These are phyloP conservation scores for Fusarium brachygibbosum DNA, from an alignment of 2,329 filamentous ascomycete genomes.

Conservation along the genomic window DNA sequence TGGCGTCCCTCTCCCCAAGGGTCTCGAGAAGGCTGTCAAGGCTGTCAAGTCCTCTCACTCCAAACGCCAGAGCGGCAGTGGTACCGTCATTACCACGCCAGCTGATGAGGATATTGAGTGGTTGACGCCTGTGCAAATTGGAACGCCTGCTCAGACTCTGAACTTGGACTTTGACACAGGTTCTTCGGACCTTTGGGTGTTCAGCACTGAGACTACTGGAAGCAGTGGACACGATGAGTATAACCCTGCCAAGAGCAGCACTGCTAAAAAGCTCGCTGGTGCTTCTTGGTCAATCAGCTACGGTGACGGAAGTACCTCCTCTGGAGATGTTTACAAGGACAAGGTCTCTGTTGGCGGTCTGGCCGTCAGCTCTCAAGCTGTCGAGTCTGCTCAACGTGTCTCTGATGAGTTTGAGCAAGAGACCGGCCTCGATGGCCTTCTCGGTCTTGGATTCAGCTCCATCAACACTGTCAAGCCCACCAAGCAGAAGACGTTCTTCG, in stretches of 20 bases:
- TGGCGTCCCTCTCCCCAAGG: conserved; percentile 51
- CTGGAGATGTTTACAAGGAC: conserved; percentile 60
- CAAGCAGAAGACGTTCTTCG: conserved; percentile 60
- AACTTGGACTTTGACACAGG: conserved; percentile 63
- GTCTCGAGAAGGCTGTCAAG: conserved; percentile 48
- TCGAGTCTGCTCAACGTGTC: conserved; percentile 59
- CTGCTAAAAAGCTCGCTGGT: conserved; percentile 55
- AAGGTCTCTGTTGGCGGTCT: conserved; percentile 59
- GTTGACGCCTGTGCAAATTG: conserved; percentile 58
- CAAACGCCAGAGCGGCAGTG: conserved; percentile 52
- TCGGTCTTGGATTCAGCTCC: conserved; percentile 60
- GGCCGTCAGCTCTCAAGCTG: conserved; percentile 57
- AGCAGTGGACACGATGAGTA: conserved; percentile 58
- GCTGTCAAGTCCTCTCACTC: conserved; percentile 28
- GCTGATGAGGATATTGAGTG: conserved; percentile 55
- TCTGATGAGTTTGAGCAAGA: conserved; percentile 57
- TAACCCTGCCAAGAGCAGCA: conserved; percentile 56
- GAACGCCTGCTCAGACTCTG: conserved; percentile 59
- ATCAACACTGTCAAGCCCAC: conserved; percentile 60
- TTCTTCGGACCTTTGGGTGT: conserved; percentile 64
- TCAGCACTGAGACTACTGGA: conserved; percentile 58
- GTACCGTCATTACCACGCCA: conserved; percentile 42
- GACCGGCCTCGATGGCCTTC: conserved; percentile 57
- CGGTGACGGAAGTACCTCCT: conserved; percentile 59
- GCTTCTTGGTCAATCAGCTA: conserved; percentile 59